Evolutionary conservation across 495 filamentous ascomycete species (phyloP).

Genomic region (Trichoderma reesei): DNA sequence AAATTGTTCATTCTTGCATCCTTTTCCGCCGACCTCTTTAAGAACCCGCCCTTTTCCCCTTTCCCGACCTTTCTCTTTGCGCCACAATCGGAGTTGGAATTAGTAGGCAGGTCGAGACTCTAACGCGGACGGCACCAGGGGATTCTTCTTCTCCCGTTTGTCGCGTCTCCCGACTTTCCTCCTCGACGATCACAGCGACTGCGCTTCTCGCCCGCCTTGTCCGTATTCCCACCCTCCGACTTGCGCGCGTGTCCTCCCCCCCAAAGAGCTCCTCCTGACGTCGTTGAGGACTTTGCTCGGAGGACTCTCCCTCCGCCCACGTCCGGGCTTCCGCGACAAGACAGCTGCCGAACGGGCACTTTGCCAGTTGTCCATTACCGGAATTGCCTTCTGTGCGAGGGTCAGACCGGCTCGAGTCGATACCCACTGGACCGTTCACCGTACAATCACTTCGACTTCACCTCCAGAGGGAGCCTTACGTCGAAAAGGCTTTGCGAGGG

Average conservation of each 20-base stretch:
- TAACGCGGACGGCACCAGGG: no score
- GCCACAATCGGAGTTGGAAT: no score
- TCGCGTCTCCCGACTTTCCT: no score
- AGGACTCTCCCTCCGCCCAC: neutral
- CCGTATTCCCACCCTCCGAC: no score
- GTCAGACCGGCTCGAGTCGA: neutral
- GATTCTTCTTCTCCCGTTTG: no score
- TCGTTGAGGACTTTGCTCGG: neutral
- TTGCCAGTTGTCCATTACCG: neutral
- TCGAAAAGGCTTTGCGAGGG: neutral
- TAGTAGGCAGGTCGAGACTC: no score
- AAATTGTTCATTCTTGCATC: neutral
- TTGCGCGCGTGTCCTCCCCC: conserved; percentile 2
- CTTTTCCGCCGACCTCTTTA: no score
- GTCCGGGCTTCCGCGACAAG: neutral
- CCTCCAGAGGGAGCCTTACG: neutral
- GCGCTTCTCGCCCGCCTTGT: neutral
- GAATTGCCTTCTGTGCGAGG: neutral
- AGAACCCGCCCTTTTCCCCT: no score
- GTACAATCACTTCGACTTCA: neutral
- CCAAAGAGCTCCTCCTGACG: neutral
- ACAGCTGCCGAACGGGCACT: neutral
- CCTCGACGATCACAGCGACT: neutral
- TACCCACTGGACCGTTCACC: neutral
- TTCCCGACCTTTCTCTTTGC: no score